These are phyloP conservation scores for Aquanectria penicillioides DNA, from an alignment of 2,329 filamentous ascomycete species.

Conservation along the genomic window DNA sequence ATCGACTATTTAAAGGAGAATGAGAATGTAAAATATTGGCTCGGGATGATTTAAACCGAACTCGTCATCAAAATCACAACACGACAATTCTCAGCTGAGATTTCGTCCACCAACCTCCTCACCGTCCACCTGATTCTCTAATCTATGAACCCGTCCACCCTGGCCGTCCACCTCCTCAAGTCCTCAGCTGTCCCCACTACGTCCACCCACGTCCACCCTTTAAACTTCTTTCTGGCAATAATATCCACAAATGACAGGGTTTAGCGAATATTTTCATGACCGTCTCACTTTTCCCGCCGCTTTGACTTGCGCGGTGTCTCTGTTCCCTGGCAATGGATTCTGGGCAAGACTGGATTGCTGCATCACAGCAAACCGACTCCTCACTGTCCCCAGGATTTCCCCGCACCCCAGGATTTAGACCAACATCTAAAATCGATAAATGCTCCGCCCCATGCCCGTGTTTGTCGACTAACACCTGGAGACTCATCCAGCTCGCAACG, in stretches of 20 bases:
- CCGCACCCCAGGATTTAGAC: background rate
- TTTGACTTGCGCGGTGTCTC: no score
- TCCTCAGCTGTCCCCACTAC: background rate
- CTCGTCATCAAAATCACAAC: no score
- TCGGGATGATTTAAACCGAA: background rate
- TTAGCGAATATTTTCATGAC: no score
- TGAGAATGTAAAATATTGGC: background rate
- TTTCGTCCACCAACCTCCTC: background rate
- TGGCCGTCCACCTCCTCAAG: background rate
- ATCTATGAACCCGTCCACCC: background rate
- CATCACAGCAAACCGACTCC: no score
- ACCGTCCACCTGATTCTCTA: background rate
- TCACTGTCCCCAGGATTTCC: background rate
- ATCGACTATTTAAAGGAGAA: background rate
- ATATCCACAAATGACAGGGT: background rate
- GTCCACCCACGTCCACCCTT: background rate
- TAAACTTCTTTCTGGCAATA: background rate
- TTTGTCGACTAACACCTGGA: no score
- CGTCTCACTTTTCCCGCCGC: no score
- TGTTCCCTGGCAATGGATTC: no score
- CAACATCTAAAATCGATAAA: no score
- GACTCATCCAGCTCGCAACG: no score
- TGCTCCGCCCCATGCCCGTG: no score
- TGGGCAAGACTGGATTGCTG: no score
- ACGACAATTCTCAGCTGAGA: background rate